These are phyloP conservation scores for Phoenix roebelenii DNA, from an alignment of 176 grass and related monocot species.

Conservation along the genomic window DNA sequence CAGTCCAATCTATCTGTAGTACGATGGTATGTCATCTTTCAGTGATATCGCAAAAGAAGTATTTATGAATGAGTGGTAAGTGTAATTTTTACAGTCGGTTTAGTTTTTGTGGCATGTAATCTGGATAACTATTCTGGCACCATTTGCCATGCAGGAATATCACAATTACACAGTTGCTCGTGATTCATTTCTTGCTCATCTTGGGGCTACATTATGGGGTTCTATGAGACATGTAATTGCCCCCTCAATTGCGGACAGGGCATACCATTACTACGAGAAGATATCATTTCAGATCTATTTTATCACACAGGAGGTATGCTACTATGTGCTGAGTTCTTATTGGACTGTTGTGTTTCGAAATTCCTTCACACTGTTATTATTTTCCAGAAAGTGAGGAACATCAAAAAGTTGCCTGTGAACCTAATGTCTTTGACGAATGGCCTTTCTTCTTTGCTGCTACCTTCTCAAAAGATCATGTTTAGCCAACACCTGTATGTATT, in stretches of 20 bases:
- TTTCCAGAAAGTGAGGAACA: conserved; percentile 56
- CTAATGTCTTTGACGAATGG: conserved; percentile 58
- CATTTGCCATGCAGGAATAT: conserved; percentile 41
- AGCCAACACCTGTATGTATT: conserved; percentile 48
- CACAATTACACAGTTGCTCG: conserved; percentile 69
- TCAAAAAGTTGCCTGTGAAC: conserved; percentile 84
- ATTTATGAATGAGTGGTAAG: too few species aligned
- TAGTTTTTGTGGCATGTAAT: too few species aligned
- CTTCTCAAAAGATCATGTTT: conserved; percentile 59
- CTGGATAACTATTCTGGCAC: neutral
- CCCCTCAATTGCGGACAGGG: conserved; percentile 76
- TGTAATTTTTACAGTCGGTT: too few species aligned
- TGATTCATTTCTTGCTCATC: conserved; percentile 88
- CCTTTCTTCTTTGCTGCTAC: conserved; percentile 66
- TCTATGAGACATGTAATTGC: conserved; percentile 92
- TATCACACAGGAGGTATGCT: conserved; percentile 69
- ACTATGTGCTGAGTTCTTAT: conserved; percentile 1
- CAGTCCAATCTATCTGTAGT: neutral
- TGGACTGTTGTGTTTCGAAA: neutral
- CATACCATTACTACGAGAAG: conserved; percentile 84
- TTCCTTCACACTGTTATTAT: conserved; percentile 8
- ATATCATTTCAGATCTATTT: conserved; percentile 95
- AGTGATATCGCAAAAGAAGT: too few species aligned
- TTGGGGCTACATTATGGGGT: conserved; percentile 83
- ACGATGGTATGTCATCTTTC: too few species aligned